A percentile compares a stretch with the other conserved stretches of the same genome.
Evolutionary conservation across 2,329 filamentous ascomycete species (phyloP).

Genomic region (Sporothrix sp.): DNA sequence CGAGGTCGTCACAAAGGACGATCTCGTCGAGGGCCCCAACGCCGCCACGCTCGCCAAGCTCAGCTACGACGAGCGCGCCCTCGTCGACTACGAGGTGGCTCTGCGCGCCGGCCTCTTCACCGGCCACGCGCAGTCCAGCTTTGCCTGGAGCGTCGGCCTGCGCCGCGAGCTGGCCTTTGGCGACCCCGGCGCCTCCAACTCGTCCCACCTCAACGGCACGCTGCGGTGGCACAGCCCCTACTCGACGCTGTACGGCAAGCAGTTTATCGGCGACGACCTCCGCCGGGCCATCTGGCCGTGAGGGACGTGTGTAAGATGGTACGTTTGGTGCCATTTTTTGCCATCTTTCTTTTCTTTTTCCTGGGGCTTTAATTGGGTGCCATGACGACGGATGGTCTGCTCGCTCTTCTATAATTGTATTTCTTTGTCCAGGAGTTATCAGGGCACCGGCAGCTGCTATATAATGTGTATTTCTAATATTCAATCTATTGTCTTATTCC

Average conservation of each 20-base stretch:
- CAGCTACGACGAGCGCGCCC: constrained; percentile 38
- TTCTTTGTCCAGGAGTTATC: too few relatives aligned
- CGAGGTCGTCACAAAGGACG: constrained; percentile 33
- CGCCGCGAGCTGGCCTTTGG: constrained; percentile 26
- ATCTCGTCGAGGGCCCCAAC: constrained; percentile 32
- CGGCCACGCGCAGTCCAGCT: constrained; percentile 35
- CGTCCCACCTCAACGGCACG: constrained; percentile 11
- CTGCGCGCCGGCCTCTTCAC: constrained; percentile 33
- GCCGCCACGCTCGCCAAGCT: constrained; percentile 26
- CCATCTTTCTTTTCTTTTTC: not conserved
- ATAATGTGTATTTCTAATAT: too few relatives aligned
- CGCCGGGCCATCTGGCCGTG: constrained; percentile 23
- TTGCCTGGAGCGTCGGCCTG: constrained; percentile 38
- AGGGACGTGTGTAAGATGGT: too few relatives aligned
- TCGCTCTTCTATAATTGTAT: too few relatives aligned
- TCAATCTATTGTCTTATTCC: too few relatives aligned
- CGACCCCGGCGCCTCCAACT: constrained; percentile 1
- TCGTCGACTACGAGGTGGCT: constrained; percentile 43
- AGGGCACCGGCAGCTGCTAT: too few relatives aligned
- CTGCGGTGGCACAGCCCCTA: constrained; percentile 27
- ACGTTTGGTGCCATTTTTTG: not conserved
- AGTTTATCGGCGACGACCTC: constrained; percentile 15
- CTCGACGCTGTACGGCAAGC: constrained; percentile 25
- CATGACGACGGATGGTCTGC: too few relatives aligned
- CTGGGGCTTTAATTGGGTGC: too few relatives aligned